Evolutionary conservation across 371 early-diverging fungal species (phyloP).

Genomic region (Apophysomyces ossiformis): DNA sequence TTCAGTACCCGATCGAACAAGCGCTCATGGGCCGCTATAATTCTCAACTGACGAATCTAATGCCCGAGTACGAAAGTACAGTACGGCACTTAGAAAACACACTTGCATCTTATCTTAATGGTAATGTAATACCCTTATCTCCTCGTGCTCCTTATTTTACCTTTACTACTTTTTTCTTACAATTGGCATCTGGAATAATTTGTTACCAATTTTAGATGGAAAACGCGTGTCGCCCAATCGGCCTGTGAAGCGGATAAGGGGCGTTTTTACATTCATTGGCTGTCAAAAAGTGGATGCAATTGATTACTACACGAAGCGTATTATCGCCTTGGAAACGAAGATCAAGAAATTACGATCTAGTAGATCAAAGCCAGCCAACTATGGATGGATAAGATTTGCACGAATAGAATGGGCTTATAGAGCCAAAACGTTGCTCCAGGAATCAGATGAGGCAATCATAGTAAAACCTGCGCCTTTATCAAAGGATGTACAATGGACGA

Average conservation of each 20-base stretch:
- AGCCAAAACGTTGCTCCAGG: constrained; percentile 4
- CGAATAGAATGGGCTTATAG: constrained; percentile 58
- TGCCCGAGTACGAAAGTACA: constrained; percentile 63
- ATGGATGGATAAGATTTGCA: constrained; percentile 73
- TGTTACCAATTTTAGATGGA: not conserved
- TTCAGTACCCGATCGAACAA: constrained; percentile 49
- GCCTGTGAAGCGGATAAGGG: constrained; percentile 21
- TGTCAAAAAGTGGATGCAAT: constrained; percentile 68
- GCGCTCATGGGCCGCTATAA: constrained; percentile 69
- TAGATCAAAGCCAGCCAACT: constrained; percentile 52
- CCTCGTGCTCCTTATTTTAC: not conserved
- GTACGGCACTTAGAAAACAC: constrained; percentile 67
- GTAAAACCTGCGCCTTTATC: constrained; percentile 65
- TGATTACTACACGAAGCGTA: constrained; percentile 64
- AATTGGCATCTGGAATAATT: no score
- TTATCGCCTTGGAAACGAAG: constrained; percentile 60
- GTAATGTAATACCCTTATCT: constrained; percentile 18
- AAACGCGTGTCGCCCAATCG: constrained; percentile 3
- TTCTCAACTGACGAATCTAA: constrained; percentile 62
- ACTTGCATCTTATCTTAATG: constrained; percentile 56
- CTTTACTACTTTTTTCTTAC: not conserved
- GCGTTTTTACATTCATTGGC: constrained; percentile 16
- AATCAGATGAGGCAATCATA: constrained; percentile 20
- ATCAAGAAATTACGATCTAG: constrained; percentile 61
- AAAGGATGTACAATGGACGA: constrained; percentile 80